Evolutionary conservation across 1,284 basidiomycete species (phyloP).

Genomic region (Microbotryum lychnidis-dioicae): DNA sequence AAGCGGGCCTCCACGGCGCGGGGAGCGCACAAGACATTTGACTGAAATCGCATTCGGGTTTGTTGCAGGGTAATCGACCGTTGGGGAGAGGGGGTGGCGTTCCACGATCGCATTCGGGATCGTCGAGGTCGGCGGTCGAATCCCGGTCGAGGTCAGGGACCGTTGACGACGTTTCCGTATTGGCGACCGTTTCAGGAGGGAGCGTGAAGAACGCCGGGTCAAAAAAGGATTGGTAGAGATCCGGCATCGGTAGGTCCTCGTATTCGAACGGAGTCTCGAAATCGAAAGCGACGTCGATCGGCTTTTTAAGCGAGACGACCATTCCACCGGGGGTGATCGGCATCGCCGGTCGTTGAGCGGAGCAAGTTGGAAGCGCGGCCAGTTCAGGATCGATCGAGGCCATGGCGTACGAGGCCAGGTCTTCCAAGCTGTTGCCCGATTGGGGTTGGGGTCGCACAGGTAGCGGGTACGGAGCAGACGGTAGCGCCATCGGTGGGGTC

Average conservation of each 20-base stretch:
- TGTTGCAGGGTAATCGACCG: constrained; percentile 26
- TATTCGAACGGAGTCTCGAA: constrained; percentile 30
- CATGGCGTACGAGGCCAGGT: background rate
- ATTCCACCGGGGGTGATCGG: background rate
- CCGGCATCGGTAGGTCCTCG: constrained; percentile 18
- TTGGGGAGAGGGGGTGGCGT: constrained; percentile 3
- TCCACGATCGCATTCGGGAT: background rate
- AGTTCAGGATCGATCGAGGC: background rate
- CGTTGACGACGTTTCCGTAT: background rate
- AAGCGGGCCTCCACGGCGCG: constrained; percentile 27
- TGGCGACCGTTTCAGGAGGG: background rate
- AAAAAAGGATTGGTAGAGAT: constrained; percentile 17
- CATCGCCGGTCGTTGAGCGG: background rate
- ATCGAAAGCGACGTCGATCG: constrained; percentile 11
- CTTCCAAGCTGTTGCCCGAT: background rate
- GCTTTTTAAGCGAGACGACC: background rate
- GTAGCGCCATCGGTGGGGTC: background rate
- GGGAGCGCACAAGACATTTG: constrained; percentile 18
- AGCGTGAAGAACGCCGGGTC: background rate
- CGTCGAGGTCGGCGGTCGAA: background rate
- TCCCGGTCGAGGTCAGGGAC: background rate
- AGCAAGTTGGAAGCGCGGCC: background rate
- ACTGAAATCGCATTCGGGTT: constrained; percentile 30
- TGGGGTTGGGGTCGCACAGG: background rate
- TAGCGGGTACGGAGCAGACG: background rate